Conservation (phyloP, 148 eudicot species). For the Bassia scoparia region DNA sequence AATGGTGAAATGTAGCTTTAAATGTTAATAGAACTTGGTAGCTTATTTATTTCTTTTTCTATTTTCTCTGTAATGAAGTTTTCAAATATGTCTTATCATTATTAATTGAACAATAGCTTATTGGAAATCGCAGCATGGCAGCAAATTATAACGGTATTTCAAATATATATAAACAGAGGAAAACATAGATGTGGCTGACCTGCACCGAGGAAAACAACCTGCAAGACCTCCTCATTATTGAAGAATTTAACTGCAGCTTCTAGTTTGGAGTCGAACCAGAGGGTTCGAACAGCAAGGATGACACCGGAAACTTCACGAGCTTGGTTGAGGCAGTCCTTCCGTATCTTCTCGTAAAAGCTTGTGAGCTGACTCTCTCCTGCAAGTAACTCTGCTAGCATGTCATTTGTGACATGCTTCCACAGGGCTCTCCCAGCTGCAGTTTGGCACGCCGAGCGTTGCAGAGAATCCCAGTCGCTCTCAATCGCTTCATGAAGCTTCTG, state of each 20-base stretch:
- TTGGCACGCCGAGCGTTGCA: conserved; percentile 72
- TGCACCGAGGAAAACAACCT: conserved; percentile 88
- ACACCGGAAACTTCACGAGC: conserved; percentile 91
- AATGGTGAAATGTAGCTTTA: neutral
- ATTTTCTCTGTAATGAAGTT: neutral
- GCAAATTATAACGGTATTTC: neutral
- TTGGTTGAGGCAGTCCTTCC: conserved; percentile 55
- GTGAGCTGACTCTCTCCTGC: conserved; percentile 76
- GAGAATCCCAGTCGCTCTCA: conserved; percentile 61
- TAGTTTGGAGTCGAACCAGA: conserved; percentile 83
- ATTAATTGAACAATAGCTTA: neutral
- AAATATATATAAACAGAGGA: neutral
- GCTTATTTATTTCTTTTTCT: neutral
- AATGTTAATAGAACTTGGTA: neutral
- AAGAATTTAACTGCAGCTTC: conserved; percentile 65
- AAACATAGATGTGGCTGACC: conserved; percentile 41
- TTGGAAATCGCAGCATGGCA: neutral
- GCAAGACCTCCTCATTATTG: conserved; percentile 49
- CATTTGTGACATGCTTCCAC: conserved; percentile 84
- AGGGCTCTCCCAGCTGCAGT: conserved; percentile 90
- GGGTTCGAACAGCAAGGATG: conserved; percentile 80
- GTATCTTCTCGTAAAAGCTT: conserved; percentile 69
- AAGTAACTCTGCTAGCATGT: conserved; percentile 70
- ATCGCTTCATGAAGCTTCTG: conserved; percentile 51
- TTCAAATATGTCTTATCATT: neutral